Base-by-base conservation (phyloP, 768 basidiomycete species). In the Mycena latifolia region DNA sequence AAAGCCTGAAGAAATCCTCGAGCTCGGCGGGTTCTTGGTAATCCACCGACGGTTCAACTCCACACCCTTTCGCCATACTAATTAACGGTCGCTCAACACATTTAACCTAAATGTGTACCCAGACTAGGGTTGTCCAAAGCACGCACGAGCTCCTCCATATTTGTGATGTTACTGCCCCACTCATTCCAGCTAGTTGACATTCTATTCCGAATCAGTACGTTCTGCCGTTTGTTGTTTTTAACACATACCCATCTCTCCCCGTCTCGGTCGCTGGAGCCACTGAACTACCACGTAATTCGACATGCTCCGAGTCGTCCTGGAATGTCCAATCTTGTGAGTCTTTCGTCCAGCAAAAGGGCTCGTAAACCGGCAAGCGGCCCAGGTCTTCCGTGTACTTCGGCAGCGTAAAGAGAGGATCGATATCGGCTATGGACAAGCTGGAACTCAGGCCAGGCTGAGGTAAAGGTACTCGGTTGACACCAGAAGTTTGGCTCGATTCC, bases 341-440 rank as follows among this genome's bases (percentile, higher is more conserved):
- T 14, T 33, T 33, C 50, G 5, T 31, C 50, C 50, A 33, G 20
- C n/a, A 31, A 22, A 52, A 52, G 11, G 50, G 29, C 28, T 52
- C 50, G 31, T 52, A 52, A 5, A 33, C 50, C 31, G 50, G 50
- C 29, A 52, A 29, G n/a, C 50, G 28, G 15, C 50, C 50, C 7
- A 52, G 50, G 31, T 52, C 50, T 10, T 31, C 50, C 20, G 29
- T 52, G n/a, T 52, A 52, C 29, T 31, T 52, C 20, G 50, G 50
- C 29, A 52, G 50, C 31, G 31, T 52, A 52, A 31, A 52, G 9
- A 52, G 50, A 11, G 50, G 50, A 15, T 52, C 20, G 10, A 52
- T 52, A 27, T 52, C 50, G n/a, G 50, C 31, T 29, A 52, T 33
- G 20, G 50, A 33, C 18, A n/a, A 22, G n/a, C 50, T 31, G 11